phyloP scores from a whole-genome alignment of 768 basidiomycete species.

The Myochromella boudieri region DNA sequence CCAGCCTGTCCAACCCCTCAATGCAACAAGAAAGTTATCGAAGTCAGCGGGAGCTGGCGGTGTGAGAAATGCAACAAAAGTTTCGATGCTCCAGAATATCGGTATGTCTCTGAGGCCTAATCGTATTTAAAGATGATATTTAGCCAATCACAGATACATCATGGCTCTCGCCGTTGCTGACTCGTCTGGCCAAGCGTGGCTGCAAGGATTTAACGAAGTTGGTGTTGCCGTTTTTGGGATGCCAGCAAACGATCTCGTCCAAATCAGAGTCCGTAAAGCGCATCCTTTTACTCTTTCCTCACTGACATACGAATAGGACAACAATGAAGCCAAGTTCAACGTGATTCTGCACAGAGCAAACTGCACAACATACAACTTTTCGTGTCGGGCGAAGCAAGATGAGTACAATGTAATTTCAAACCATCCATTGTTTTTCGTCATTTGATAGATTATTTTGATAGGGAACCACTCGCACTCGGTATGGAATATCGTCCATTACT shows the following conservation, averaged over 20 bases:
- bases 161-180: constrained; percentile 89
- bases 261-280: constrained; percentile 56
- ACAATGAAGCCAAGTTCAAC: constrained; percentile 58
- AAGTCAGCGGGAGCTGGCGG: constrained; percentile 70
- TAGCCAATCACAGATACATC: constrained; percentile 58
- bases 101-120: constrained; percentile 65
- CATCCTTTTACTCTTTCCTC: neutral
- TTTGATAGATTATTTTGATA: constrained; percentile 26
- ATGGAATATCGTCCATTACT: constrained; percentile 70
- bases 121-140: too few relatives aligned
- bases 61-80: constrained; percentile 91
- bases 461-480: constrained; percentile 83
- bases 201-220: constrained; percentile 94
- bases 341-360: constrained; percentile 60
- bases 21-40: constrained; percentile 90
- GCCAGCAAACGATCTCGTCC: constrained; percentile 74
- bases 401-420: constrained; percentile 67
- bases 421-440: neutral
- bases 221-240: constrained; percentile 76
- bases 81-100: constrained; percentile 70
- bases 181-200: constrained; percentile 85
- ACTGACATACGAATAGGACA: constrained; percentile 40
- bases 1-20: constrained; percentile 79
- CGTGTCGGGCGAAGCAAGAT: constrained; percentile 85
- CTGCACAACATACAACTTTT: constrained; percentile 77